Conservation (phyloP, 768 basidiomycete genomes). For the Chlorophyllum brunneum region DNA sequence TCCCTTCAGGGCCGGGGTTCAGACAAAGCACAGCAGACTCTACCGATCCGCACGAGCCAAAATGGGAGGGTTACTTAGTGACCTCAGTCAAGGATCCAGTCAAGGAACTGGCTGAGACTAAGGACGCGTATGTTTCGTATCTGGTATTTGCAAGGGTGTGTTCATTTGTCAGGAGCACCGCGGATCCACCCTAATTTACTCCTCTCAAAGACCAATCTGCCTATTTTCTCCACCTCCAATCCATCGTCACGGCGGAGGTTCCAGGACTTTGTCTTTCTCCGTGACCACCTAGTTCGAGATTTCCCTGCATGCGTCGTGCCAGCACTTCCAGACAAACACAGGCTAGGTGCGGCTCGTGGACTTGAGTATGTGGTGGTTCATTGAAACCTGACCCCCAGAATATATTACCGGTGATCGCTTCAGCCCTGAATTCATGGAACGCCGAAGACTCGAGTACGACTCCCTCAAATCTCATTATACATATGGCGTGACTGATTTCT, state of each 20-base stretch:
- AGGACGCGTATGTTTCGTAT: slow-evolving; percentile 96
- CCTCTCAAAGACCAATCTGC: slow-evolving; percentile 76
- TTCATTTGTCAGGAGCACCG: background rate
- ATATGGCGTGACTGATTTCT: slow-evolving; percentile 4
- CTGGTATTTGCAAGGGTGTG: slow-evolving; percentile 81
- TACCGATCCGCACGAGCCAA: slow-evolving; percentile 78
- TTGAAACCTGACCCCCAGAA: slow-evolving; percentile 43
- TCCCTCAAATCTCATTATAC: background rate
- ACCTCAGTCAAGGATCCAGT: slow-evolving; percentile 87
- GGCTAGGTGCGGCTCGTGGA: slow-evolving; percentile 64
- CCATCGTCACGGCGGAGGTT: slow-evolving; percentile 85
- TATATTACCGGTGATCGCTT: slow-evolving; percentile 98
- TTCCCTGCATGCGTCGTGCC: slow-evolving; percentile 99
- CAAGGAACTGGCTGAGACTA: slow-evolving; percentile 94
- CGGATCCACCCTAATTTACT: slow-evolving; percentile 12
- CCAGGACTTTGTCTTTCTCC: slow-evolving; percentile 94
- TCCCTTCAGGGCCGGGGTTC: slow-evolving; percentile 67
- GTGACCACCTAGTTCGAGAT: slow-evolving; percentile 82
- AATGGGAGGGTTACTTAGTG: slow-evolving; percentile 87
- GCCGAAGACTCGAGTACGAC: slow-evolving; percentile 79
- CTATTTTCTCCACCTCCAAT: slow-evolving; percentile 73
- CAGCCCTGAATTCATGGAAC: slow-evolving; percentile 95
- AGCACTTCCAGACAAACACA: slow-evolving; percentile 93
- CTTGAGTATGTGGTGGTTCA: background rate
- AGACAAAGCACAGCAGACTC: slow-evolving; percentile 75